Percentiles rank a stretch among this genome's conserved stretches.
phyloP scores from a whole-genome alignment of 169 alveolate species.

The Cystoisospora suis region DNA sequence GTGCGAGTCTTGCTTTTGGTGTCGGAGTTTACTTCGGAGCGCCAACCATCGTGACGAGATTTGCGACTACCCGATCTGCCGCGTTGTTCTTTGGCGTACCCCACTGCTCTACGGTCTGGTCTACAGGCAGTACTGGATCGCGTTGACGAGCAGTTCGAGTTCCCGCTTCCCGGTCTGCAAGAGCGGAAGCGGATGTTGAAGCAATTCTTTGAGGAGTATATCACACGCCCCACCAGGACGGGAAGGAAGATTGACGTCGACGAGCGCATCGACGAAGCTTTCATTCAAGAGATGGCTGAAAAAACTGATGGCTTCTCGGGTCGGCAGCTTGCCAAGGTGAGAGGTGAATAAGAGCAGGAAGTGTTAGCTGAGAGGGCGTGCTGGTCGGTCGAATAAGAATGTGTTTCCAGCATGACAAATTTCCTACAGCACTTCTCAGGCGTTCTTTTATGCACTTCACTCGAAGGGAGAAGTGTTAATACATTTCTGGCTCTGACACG shows the following conservation, averaged over 20 bases:
- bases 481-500: not conserved
- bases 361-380: not conserved
- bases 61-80: no score
- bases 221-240: slow-evolving; percentile 75
- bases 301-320: slow-evolving; percentile 94
- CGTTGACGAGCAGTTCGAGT: slow-evolving; percentile 93
- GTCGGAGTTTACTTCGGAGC: no score
- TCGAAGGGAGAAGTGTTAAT: no score
- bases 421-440: no score
- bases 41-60: no score
- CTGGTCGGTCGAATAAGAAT: not conserved
- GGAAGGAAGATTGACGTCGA: slow-evolving; percentile 71
- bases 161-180: slow-evolving; percentile 90
- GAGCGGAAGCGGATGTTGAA: slow-evolving; percentile 91
- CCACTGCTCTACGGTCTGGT: no score
- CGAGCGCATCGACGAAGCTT: slow-evolving; percentile 78
- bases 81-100: no score
- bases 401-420: no score
- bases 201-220: slow-evolving; percentile 90
- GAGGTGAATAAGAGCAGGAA: not conserved
- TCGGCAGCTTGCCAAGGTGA: slow-evolving; percentile 91
- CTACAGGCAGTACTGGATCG: slow-evolving; percentile 90
- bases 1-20: no score
- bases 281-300: slow-evolving; percentile 82
- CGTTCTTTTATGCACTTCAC: no score